Conservation (phyloP, 1,284 basidiomycete species). For the Cryptococcus jaspeensis region DNA sequence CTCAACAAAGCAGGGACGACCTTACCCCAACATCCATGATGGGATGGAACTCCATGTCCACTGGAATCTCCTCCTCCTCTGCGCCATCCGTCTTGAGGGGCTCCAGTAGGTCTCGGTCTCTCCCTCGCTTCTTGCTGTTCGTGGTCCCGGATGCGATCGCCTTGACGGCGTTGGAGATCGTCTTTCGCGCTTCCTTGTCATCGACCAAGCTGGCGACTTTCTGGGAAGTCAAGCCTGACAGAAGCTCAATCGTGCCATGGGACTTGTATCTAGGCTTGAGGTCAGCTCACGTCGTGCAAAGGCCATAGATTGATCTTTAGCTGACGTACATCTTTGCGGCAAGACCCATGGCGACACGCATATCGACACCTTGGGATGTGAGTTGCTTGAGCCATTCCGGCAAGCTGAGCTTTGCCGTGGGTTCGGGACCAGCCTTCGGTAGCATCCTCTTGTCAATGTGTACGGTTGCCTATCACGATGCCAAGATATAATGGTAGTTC, state of each 20-base stretch:
- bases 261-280: constrained; percentile 66
- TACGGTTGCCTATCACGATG: too few species aligned
- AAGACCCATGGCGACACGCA: constrained; percentile 71
- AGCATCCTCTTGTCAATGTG: constrained; percentile 15
- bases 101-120: constrained; percentile 32
- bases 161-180: constrained; percentile 63
- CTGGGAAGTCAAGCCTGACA: constrained; percentile 61
- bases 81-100: constrained; percentile 21
- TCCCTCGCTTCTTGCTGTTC: constrained; percentile 29
- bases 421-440: constrained; percentile 12
- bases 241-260: constrained; percentile 62
- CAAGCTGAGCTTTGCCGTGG: constrained; percentile 56
- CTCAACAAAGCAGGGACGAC: background rate
- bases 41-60: constrained; percentile 36
- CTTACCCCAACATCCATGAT: constrained; percentile 40
- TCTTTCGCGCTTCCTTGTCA: constrained; percentile 67
- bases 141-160: constrained; percentile 44
- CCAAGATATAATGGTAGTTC: too few species aligned
- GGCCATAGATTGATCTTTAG: constrained; percentile 7
- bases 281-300: background rate
- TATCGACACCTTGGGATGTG: constrained; percentile 62
- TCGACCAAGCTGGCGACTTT: constrained; percentile 62
- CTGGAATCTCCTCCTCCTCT: constrained; percentile 19
- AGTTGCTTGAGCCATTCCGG: constrained; percentile 73
- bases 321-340: constrained; percentile 70